A percentile compares a stretch with the other conserved stretches of the same genome.
Evolutionary conservation across 208 protist species (phyloP).

Genomic region (Acanthamoeba culbertsoni): DNA sequence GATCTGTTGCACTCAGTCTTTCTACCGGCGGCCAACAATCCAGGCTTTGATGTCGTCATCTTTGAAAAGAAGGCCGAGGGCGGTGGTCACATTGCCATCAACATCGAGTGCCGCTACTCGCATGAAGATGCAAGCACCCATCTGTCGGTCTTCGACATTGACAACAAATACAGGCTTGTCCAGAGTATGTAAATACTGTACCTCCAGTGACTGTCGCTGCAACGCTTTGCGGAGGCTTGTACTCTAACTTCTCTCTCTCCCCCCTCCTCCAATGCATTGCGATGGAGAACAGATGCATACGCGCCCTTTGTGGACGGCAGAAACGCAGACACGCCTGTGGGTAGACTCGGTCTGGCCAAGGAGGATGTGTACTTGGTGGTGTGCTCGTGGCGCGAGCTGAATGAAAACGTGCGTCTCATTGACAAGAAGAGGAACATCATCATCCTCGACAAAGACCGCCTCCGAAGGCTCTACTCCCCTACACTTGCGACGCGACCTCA

Average conservation of each 20-base stretch:
- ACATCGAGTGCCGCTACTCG: conserved; percentile 48
- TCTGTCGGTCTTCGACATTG: not conserved
- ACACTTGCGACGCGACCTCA: conserved; percentile 29
- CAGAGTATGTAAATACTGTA: not conserved
- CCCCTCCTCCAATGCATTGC: no score
- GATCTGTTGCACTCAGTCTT: conserved; percentile 18
- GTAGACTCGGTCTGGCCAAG: not conserved
- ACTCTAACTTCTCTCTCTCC: not conserved
- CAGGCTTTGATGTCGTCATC: not conserved
- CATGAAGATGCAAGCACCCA: not conserved
- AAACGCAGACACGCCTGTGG: not conserved
- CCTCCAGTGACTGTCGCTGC: not conserved
- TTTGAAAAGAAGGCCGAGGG: conserved; percentile 27
- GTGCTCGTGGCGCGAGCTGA: not conserved
- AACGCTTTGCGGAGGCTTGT: no score
- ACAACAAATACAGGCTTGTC: not conserved
- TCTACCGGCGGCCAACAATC: not conserved
- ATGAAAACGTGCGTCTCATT: not conserved
- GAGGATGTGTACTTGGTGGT: conserved; percentile 49
- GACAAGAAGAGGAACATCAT: not conserved
- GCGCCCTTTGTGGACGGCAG: not conserved
- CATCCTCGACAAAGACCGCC: not conserved
- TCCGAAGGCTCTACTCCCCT: conserved; percentile 13
- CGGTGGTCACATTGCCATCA: conserved; percentile 30
- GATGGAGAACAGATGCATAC: not conserved